Evolutionary conservation across 2,329 filamentous ascomycete species (phyloP).

Genomic region (Fusarium falciforme): DNA sequence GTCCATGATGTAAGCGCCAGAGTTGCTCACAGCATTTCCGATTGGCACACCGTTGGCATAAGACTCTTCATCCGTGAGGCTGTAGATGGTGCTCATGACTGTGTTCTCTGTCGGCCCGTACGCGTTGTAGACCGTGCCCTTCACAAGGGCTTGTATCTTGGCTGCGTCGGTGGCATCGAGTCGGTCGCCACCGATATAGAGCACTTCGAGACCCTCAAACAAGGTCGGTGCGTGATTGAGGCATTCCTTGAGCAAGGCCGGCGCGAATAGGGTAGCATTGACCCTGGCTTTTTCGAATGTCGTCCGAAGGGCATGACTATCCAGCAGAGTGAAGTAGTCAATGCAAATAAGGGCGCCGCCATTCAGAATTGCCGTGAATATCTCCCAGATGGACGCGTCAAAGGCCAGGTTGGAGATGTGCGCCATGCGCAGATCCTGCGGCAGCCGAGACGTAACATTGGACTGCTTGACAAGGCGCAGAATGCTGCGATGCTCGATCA

Average conservation of each 20-base stretch:
- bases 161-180: constrained; percentile 6
- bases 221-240: constrained; percentile 11
- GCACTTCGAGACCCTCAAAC: not conserved
- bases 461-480: not conserved
- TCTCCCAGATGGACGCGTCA: constrained; percentile 19
- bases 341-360: constrained; percentile 23
- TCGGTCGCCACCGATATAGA: constrained; percentile 33
- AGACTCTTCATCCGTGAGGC: not conserved
- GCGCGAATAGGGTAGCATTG: constrained; percentile 16
- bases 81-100: not conserved
- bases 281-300: constrained; percentile 19
- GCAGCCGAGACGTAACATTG: constrained; percentile 2
- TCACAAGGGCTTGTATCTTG: not conserved
- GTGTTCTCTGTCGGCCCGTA: constrained; percentile 6
- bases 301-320: constrained; percentile 6
- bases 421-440: not conserved
- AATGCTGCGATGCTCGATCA: constrained; percentile 13
- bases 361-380: constrained; percentile 22
- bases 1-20: not conserved
- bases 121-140: constrained; percentile 7
- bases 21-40: not conserved
- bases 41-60: not conserved
- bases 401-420: constrained; percentile 13
- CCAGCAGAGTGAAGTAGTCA: constrained; percentile 1
- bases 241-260: constrained; percentile 34